Percentiles rank a stretch among this genome's conserved stretches.
phyloP scores from a whole-genome alignment of 371 early-diverging fungal species.

The Haplosporangium sp. region DNA sequence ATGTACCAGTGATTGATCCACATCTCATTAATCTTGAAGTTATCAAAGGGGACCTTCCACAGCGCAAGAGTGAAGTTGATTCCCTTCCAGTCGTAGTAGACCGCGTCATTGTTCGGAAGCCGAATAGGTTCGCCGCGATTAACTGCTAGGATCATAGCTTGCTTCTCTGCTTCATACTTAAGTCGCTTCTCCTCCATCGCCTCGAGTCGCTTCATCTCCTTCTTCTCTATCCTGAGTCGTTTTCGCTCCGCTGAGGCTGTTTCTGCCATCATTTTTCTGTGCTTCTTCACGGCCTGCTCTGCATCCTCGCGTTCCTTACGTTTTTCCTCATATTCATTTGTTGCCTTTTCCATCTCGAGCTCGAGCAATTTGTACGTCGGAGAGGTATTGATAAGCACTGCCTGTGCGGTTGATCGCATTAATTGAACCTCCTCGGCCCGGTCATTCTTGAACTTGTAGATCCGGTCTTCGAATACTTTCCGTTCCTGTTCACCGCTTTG shows the following conservation, averaged over 20 bases:
- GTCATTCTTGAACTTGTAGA: neutral
- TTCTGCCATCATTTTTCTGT: neutral
- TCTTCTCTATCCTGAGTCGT: neutral
- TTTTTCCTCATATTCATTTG: neutral
- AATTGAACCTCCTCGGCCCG: neutral
- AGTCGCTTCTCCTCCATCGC: neutral
- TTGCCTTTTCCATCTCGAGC: neutral
- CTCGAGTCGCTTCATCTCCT: neutral
- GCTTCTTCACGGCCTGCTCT: neutral
- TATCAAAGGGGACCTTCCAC: conserved; percentile 12
- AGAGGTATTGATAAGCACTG: no score
- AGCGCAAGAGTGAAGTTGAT: conserved; percentile 21
- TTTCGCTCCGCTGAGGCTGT: neutral
- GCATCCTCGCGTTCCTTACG: neutral
- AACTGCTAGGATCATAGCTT: conserved; percentile 3
- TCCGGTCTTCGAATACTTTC: neutral
- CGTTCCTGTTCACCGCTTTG: neutral
- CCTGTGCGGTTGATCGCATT: neutral
- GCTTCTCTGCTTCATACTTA: conserved; percentile 2
- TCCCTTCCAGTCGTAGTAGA: conserved; percentile 30
- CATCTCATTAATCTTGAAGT: conserved; percentile 5
- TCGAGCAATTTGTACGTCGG: neutral
- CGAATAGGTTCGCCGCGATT: conserved; percentile 12
- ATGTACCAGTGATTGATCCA: conserved; percentile 5
- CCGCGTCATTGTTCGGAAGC: conserved; percentile 5